Conservation (phyloP, 2,329 filamentous ascomycete genomes). For the Xylaria arbuscula region DNA sequence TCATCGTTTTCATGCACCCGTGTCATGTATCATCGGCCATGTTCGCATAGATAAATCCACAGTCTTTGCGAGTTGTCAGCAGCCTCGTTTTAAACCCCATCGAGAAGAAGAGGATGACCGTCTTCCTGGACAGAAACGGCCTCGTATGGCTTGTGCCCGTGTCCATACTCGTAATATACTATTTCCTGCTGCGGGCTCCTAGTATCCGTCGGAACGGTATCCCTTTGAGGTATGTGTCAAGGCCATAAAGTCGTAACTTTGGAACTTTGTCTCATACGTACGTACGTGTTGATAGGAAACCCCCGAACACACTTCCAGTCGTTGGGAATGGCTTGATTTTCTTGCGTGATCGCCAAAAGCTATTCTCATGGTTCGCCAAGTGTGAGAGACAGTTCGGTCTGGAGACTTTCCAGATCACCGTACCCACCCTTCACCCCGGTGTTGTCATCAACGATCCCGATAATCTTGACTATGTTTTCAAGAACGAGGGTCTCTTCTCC, state of each 20-base stretch:
- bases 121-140: constrained; percentile 39
- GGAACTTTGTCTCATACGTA: constrained; percentile 5
- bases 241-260: not conserved
- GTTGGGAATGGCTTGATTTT: constrained; percentile 72
- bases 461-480: constrained; percentile 72
- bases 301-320: constrained; percentile 64
- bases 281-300: constrained; percentile 53
- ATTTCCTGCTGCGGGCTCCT: constrained; percentile 42
- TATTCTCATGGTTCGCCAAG: constrained; percentile 71
- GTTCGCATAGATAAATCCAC: not conserved
- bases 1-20: too few relatives aligned
- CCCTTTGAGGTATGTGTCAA: constrained; percentile 48
- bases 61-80: not conserved
- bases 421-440: constrained; percentile 70
- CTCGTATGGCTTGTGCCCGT: constrained; percentile 39
- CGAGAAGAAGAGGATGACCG: constrained; percentile 36
- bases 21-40: not conserved
- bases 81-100: not conserved
- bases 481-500: constrained; percentile 68
- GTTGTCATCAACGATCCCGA: constrained; percentile 71
- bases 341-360: constrained; percentile 67
- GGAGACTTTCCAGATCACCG: constrained; percentile 71
- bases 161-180: constrained; percentile 41
- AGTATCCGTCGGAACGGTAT: constrained; percentile 48
- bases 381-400: constrained; percentile 67